These are phyloP conservation scores for Rhizophora apiculata DNA, from an alignment of 345 rosid genomes.

Conservation along the genomic window DNA sequence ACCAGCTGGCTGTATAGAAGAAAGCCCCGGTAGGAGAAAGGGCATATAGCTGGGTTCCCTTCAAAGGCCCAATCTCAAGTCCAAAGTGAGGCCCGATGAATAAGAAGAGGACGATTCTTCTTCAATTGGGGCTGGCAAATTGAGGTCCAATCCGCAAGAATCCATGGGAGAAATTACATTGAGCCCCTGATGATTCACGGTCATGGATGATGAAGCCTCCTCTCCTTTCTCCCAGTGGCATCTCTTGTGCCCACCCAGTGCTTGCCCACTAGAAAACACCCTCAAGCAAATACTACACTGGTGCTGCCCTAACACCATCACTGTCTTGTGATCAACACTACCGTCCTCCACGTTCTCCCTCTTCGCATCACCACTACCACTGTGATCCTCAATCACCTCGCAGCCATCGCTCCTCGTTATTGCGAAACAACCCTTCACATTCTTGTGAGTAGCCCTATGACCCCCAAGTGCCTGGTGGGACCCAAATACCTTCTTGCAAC, in stretches of 20 bases:
- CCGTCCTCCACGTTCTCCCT: neutral
- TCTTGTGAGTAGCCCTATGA: constrained; percentile 83
- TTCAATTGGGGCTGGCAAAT: constrained; percentile 53
- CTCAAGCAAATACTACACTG: constrained; percentile 59
- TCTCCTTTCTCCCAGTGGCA: constrained; percentile 92
- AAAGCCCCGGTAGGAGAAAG: neutral
- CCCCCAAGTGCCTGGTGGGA: constrained; percentile 92
- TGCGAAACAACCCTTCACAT: constrained; percentile 76
- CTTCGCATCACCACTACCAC: neutral
- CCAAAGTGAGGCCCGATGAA: constrained; percentile 47
- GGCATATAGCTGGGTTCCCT: neutral
- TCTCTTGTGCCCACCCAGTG: constrained; percentile 91
- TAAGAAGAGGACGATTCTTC: constrained; percentile 40
- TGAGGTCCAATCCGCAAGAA: constrained; percentile 51
- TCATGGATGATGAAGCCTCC: constrained; percentile 22
- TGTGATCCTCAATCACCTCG: constrained; percentile 9
- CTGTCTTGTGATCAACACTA: neutral
- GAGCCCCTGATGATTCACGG: constrained; percentile 14
- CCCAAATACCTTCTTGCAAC: constrained; percentile 80
- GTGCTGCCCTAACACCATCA: constrained; percentile 26
- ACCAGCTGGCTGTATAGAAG: neutral
- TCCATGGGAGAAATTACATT: constrained; percentile 8
- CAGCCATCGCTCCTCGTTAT: constrained; percentile 28
- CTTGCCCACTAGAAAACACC: constrained; percentile 75
- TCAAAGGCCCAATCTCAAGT: constrained; percentile 73